These are phyloP conservation scores for Zhuliangozyma blackwelliae DNA, from an alignment of 1,139 yeast genomes.

Conservation along the genomic window DNA sequence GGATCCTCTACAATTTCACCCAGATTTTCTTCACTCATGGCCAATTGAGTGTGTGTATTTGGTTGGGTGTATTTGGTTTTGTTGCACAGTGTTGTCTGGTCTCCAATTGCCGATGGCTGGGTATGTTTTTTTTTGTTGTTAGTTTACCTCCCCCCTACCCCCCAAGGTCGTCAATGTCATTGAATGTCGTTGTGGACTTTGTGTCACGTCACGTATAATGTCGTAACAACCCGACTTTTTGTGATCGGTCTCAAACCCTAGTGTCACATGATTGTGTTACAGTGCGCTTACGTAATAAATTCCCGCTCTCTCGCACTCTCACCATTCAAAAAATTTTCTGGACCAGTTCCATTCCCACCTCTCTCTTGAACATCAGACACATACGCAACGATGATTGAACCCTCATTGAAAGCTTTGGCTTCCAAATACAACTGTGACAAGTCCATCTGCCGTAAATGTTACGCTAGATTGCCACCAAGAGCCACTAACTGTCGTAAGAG, in stretches of 20 bases:
- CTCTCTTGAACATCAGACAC: slow-evolving; percentile 3
- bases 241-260: no score
- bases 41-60: background rate
- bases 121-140: no score
- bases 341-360: background rate
- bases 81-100: background rate
- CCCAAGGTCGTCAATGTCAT: no score
- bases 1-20: no score
- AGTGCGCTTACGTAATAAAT: no score
- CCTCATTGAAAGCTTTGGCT: slow-evolving; percentile 98
- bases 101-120: background rate
- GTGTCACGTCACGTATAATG: no score
- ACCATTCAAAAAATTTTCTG: slow-evolving; percentile 2
- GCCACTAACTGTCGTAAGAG: slow-evolving; percentile 99
- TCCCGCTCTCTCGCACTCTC: background rate
- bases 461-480: slow-evolving; percentile 99
- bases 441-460: slow-evolving; percentile 98
- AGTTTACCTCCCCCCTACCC: no score
- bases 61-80: background rate
- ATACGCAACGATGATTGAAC: slow-evolving; percentile 74
- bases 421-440: slow-evolving; percentile 99
- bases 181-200: no score
- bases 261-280: no score
- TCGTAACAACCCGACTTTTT: no score
- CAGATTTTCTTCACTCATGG: slow-evolving; percentile 8